Percentiles rank a stretch among this genome's conserved stretches.
These are phyloP conservation scores for Lasiodiplodia sp. DNA, from an alignment of 2,329 filamentous ascomycete species.

Conservation along the genomic window DNA sequence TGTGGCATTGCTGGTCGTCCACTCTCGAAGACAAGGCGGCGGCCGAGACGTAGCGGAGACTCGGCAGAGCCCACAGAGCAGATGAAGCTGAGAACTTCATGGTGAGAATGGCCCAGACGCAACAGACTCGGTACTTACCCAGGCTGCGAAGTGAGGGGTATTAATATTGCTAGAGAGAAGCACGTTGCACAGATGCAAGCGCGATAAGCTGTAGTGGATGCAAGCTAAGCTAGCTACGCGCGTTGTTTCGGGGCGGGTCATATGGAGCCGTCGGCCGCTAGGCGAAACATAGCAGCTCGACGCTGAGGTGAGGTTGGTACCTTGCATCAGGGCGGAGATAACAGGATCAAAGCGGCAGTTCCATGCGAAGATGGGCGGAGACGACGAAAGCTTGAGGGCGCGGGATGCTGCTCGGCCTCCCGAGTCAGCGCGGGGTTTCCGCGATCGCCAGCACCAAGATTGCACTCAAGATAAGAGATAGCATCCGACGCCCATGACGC, in stretches of 20 bases:
- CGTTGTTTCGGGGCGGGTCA: background rate
- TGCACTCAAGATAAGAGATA: constrained; percentile 12
- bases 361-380: constrained; percentile 8
- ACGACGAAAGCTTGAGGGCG: constrained; percentile 4
- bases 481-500: background rate
- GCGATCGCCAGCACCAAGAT: background rate
- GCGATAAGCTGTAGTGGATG: constrained; percentile 2
- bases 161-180: background rate
- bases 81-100: background rate
- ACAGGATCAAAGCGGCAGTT: constrained; percentile 5
- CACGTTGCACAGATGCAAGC: background rate
- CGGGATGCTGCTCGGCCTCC: background rate
- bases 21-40: constrained; percentile 32
- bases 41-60: constrained; percentile 29
- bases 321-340: constrained; percentile 20
- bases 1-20: constrained; percentile 39
- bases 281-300: constrained; percentile 11
- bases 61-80: background rate
- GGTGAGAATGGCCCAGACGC: background rate
- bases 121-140: background rate
- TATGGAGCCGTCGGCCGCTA: constrained; percentile 3
- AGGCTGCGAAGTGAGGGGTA: background rate
- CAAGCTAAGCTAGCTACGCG: background rate
- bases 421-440: constrained; percentile 14
- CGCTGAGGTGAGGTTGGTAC: constrained; percentile 5